Base-by-base conservation (phyloP, 371 early-diverging fungal species). In the Mucor lusitanicus region DNA sequence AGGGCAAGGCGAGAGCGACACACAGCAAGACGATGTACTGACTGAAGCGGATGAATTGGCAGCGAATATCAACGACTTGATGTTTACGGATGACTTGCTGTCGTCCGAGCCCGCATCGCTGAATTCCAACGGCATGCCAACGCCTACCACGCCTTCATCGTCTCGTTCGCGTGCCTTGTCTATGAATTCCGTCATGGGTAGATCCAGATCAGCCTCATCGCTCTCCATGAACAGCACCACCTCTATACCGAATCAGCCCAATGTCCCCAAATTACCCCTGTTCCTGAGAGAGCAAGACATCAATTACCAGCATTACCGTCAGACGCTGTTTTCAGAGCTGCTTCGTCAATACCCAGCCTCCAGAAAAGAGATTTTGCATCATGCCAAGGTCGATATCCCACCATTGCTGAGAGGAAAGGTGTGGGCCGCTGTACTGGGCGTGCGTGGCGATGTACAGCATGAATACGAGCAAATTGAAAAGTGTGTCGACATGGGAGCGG, bases 371-470 rank as follows among this genome's bases (percentile, higher is more conserved):
- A 87, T 94, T 40, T 25, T 85, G 61, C 81, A 84, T 50, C 94
- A 93, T 68, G 88, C 92, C 13, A 85, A 87, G 62, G 79, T 85
- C 1, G 95, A 92, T 71, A 89, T 93, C 25, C 93, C 95, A 7
- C 90, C 92, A 0, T 53, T 90, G 15, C 57, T 93, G 50, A 83
- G 94, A 3, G 92, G 91, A 6, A 82, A 80, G 67, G 76, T 94
- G 13, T 95, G 95, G 95, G 91, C 92, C 5, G 89, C 91, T 8
- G 78, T 95, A 13, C 71, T 94, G 4, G 90, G 87, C 0, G 85
- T 94, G 3, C 66, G 68, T 7, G 91, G 91, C 1, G 87, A 91
- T 55, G 70, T 87, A 25, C 76, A 88, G n/a, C 64, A 78, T 33
- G 69, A 74, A 9, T 94, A 91, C 69, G 75, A 84, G 19, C 63